Conservation (phyloP, 768 basidiomycete genomes). For the Gloeostereum incarnatum region DNA sequence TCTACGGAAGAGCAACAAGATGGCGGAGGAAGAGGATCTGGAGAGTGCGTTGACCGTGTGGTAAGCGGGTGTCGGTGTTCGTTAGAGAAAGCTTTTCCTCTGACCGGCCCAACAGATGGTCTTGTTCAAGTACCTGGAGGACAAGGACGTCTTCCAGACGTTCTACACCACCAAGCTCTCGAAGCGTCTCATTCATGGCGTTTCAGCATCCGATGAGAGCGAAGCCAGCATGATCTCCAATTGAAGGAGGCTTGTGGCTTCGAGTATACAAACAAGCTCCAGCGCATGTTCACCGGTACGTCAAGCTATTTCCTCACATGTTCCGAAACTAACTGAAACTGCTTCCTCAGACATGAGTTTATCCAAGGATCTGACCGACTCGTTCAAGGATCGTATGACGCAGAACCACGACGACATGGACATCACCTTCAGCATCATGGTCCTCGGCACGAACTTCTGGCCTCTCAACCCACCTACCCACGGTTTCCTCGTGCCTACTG, state of each 20-base stretch:
- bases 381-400: slow-evolving; percentile 90
- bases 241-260: slow-evolving; percentile 95
- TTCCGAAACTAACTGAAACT: slow-evolving; percentile 8
- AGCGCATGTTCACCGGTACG: slow-evolving; percentile 93
- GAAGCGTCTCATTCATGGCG: slow-evolving; percentile 83
- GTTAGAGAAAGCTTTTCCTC: slow-evolving; percentile 12
- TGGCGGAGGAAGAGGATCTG: slow-evolving; percentile 85
- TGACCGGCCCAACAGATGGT: slow-evolving; percentile 63
- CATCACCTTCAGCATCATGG: slow-evolving; percentile 89
- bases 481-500: slow-evolving; percentile 83
- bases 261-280: slow-evolving; percentile 93
- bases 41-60: slow-evolving; percentile 85
- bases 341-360: slow-evolving; percentile 72
- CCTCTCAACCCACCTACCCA: slow-evolving; percentile 76
- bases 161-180: slow-evolving; percentile 95
- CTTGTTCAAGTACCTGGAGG: slow-evolving; percentile 95
- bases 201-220: slow-evolving; percentile 91
- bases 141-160: slow-evolving; percentile 99
- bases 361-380: slow-evolving; percentile 90
- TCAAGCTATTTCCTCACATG: neutral
- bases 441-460: slow-evolving; percentile 96
- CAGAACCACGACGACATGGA: slow-evolving; percentile 80
- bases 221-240: slow-evolving; percentile 98
- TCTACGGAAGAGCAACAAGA: slow-evolving; percentile 91
- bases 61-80: slow-evolving; percentile 31